Percentiles rank a stretch among this genome's conserved stretches.
Conservation (phyloP, 805 yeast genomes). For the Blastobotrys parvus region DNA sequence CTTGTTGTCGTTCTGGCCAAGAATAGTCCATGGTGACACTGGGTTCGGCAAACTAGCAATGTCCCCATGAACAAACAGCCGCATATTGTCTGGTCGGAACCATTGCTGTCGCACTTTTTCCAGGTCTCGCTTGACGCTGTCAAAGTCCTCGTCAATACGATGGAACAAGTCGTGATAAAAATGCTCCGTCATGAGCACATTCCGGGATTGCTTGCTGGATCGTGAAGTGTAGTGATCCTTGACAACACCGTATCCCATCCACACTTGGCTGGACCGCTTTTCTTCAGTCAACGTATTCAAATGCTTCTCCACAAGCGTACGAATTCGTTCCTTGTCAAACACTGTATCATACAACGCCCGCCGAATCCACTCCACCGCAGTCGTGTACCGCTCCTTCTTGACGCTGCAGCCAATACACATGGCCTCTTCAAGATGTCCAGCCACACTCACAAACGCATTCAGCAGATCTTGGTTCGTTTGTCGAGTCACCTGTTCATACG, state of each 20-base stretch:
- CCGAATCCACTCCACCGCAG: constrained; percentile 70
- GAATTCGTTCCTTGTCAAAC: constrained; percentile 66
- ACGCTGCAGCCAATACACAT: constrained; percentile 55
- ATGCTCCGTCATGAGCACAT: constrained; percentile 54
- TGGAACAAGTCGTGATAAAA: constrained; percentile 40
- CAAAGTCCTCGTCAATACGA: constrained; percentile 29
- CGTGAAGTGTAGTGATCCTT: constrained; percentile 46
- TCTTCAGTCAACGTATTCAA: constrained; percentile 52
- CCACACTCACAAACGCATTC: constrained; percentile 44
- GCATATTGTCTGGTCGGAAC: constrained; percentile 50
- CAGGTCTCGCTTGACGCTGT: constrained; percentile 39
- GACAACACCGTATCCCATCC: constrained; percentile 58
- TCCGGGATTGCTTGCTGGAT: constrained; percentile 59
- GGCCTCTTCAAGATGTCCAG: constrained; percentile 57
- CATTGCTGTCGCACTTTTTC: constrained; percentile 44
- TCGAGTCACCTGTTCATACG: constrained; percentile 71
- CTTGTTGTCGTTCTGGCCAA: neutral
- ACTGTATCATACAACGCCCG: constrained; percentile 55
- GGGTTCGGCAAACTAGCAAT: constrained; percentile 44
- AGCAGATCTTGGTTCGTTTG: constrained; percentile 67
- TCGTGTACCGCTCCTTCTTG: constrained; percentile 49
- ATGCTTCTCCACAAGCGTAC: constrained; percentile 54
- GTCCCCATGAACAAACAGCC: constrained; percentile 68
- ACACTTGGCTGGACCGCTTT: constrained; percentile 53
- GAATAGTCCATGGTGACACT: constrained; percentile 46